These are phyloP conservation scores for Verticillium tricorpus DNA, from an alignment of 2,329 filamentous ascomycete species.

Conservation along the genomic window DNA sequence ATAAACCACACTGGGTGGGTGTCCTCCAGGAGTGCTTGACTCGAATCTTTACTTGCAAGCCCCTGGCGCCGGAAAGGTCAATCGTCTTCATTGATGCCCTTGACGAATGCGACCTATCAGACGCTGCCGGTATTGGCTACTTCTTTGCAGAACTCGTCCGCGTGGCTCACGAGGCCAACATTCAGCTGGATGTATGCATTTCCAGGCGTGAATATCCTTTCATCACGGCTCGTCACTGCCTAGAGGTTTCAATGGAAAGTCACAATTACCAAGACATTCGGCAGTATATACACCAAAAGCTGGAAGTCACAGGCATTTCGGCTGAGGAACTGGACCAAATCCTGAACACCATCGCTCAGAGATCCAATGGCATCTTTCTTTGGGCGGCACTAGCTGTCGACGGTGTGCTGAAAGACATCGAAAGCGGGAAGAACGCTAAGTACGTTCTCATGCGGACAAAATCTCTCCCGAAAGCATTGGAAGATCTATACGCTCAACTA, in stretches of 20 bases:
- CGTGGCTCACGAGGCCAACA: not conserved
- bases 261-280: conserved; percentile 7
- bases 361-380: conserved; percentile 8
- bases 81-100: conserved; percentile 13
- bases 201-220: conserved; percentile 1
- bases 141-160: conserved; percentile 4
- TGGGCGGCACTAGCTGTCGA: conserved; percentile 11
- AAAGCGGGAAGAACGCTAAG: conserved; percentile 4
- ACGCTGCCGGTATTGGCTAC: not conserved
- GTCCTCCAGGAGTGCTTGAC: not conserved
- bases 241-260: not conserved
- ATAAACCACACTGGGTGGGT: too few relatives aligned
- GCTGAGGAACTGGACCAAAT: not conserved
- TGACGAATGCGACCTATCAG: conserved; percentile 9
- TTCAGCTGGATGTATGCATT: conserved; percentile 6
- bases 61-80: not conserved
- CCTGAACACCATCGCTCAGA: not conserved
- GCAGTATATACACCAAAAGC: conserved; percentile 4
- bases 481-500: not conserved
- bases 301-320: not conserved
- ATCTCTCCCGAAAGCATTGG: not conserved
- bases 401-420: conserved; percentile 2
- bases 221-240: too few relatives aligned
- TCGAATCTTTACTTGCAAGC: not conserved
- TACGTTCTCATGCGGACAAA: not conserved